phyloP scores from a whole-genome alignment of 2,329 filamentous ascomycete species.

The Aspergillus felis region DNA sequence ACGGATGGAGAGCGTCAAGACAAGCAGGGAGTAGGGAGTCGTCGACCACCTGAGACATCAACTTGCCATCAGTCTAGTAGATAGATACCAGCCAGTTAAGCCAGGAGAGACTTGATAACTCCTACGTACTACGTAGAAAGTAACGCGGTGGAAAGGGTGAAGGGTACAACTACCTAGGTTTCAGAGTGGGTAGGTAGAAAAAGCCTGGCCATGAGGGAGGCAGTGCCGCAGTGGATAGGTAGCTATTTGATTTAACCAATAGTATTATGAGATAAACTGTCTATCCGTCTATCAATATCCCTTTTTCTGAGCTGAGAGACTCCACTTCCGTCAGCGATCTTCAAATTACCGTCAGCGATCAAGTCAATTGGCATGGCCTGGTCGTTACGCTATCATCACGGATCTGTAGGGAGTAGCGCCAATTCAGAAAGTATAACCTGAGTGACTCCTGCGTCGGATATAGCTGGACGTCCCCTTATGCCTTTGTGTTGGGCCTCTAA shows the following conservation, averaged over 20 bases:
- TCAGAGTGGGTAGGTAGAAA: not conserved
- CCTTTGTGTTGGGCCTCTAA: not conserved
- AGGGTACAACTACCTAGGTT: not conserved
- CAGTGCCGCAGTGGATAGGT: no score
- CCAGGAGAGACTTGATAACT: no score
- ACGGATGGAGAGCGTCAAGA: no score
- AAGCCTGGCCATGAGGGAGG: no score
- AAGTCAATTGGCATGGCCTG: no score
- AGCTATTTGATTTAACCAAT: not conserved
- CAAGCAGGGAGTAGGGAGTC: no score
- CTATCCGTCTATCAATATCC: not conserved
- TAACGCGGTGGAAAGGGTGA: no score
- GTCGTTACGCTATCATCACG: not conserved
- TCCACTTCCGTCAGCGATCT: not conserved
- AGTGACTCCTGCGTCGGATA: not conserved
- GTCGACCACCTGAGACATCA: no score
- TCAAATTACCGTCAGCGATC: no score
- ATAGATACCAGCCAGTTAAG: not conserved
- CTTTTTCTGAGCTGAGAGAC: not conserved
- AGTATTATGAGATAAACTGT: not conserved
- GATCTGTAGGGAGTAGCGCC: not conserved
- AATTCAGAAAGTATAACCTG: not conserved
- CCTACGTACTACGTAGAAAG: no score
- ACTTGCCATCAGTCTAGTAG: no score
- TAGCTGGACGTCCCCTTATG: not conserved